Percentiles rank a stretch among this genome's conserved stretches.
Evolutionary conservation across 306 rosid genomes (phyloP).

Genomic region (Ammopiptanthus mongolicus): DNA sequence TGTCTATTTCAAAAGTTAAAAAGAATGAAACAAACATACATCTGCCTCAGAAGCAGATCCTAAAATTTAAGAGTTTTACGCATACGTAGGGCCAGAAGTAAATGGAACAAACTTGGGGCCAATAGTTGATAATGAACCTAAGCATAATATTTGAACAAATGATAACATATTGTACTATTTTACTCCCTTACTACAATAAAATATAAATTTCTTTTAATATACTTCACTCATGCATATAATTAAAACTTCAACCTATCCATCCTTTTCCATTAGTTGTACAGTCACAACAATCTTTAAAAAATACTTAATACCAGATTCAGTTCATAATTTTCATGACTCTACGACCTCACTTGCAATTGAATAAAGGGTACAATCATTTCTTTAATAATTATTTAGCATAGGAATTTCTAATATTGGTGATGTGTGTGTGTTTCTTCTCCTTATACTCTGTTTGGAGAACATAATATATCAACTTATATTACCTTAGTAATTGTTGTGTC

Average conservation of each 20-base stretch:
- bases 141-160: neutral
- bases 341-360: too few species aligned
- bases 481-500: too few species aligned
- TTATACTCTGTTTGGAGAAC: neutral
- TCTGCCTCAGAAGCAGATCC: neutral
- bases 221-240: neutral
- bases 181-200: neutral
- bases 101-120: neutral
- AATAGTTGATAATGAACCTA: too few species aligned
- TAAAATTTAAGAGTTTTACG: neutral
- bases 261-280: neutral
- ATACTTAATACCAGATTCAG: neutral
- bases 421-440: neutral
- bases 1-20: neutral
- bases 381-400: neutral
- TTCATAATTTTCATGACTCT: neutral
- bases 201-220: neutral
- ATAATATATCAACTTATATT: conserved; percentile 13
- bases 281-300: too few species aligned
- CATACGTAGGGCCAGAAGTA: neutral
- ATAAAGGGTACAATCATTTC: neutral
- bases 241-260: neutral
- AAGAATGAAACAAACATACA: neutral
- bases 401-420: neutral
- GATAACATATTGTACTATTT: neutral